A percentile compares a stretch with the other conserved stretches of the same genome.
Evolutionary conservation across 495 filamentous ascomycete genomes (phyloP).

Genomic region (Letharia columbiana): DNA sequence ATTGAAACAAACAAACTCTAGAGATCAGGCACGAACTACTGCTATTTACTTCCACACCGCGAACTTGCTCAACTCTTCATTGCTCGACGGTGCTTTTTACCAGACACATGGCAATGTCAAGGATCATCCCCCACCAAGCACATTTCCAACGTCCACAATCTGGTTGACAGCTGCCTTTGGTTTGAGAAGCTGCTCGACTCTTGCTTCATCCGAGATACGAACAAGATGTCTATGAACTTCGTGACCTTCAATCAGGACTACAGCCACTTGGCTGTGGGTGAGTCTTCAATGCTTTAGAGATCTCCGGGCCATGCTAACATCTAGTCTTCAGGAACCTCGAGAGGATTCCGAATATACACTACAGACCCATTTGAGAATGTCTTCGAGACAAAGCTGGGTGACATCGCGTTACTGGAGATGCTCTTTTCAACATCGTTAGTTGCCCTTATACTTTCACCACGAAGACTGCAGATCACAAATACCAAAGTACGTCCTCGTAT

Average conservation of each 20-base stretch:
- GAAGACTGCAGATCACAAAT: conserved; percentile 88
- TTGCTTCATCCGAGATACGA: neutral
- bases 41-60: neutral
- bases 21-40: neutral
- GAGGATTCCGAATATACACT: conserved; percentile 90
- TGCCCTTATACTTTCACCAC: conserved; percentile 79
- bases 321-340: conserved; percentile 58
- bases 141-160: neutral
- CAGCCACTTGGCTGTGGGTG: conserved; percentile 89
- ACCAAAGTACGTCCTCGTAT: conserved; percentile 63
- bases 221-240: conserved; percentile 76
- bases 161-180: neutral
- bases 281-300: conserved; percentile 26
- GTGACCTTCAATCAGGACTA: conserved; percentile 99
- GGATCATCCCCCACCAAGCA: neutral
- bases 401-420: conserved; percentile 95
- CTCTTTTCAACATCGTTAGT: conserved; percentile 98
- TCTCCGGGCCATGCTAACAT: conserved; percentile 7
- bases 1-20: neutral
- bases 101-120: conserved; percentile 10
- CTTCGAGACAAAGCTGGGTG: conserved; percentile 85
- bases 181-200: neutral
- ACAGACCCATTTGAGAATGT: conserved; percentile 92
- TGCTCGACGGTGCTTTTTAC: neutral
- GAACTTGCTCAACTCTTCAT: neutral